A percentile compares a stretch with the other conserved stretches of the same genome.
These are phyloP conservation scores for Acanthamoeba royreba DNA, from an alignment of 208 protist genomes.

Conservation along the genomic window DNA sequence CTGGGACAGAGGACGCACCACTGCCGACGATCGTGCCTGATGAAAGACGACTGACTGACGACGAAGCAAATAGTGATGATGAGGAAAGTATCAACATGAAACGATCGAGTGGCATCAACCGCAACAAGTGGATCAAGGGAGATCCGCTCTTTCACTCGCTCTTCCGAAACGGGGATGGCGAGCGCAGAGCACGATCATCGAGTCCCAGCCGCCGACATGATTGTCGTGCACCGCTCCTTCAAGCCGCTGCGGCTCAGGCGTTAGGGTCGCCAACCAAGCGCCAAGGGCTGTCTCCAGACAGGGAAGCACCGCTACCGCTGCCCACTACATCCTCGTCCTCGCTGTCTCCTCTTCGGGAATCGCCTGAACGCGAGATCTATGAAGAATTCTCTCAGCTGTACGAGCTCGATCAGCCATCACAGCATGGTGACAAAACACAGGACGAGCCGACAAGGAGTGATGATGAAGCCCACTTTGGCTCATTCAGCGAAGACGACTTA, in stretches of 20 bases:
- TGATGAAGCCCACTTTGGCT: not conserved
- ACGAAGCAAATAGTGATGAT: not conserved
- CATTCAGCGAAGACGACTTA: not conserved
- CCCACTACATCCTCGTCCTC: not conserved
- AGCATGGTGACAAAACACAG: too few relatives aligned
- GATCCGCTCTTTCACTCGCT: slow-evolving; percentile 25
- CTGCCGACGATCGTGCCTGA: not conserved
- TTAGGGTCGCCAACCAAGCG: not conserved
- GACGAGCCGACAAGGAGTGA: not conserved
- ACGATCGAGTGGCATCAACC: too few relatives aligned
- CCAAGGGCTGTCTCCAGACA: not conserved
- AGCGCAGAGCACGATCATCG: not conserved
- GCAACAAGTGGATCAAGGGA: not conserved
- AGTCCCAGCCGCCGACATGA: not conserved
- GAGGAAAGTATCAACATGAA: not conserved
- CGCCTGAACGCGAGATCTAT: slow-evolving; percentile 2
- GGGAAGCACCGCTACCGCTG: not conserved
- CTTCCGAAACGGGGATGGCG: not conserved
- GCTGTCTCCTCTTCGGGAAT: not conserved
- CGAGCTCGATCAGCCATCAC: not conserved
- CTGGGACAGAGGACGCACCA: too few relatives aligned
- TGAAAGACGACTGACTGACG: not conserved
- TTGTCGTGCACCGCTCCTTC: not conserved
- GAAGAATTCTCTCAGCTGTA: not conserved
- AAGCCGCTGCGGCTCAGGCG: not conserved